Percentiles rank a stretch among this genome's conserved stretches.
Conservation (phyloP, 768 basidiomycete species). For the Trametopsis cervina region DNA sequence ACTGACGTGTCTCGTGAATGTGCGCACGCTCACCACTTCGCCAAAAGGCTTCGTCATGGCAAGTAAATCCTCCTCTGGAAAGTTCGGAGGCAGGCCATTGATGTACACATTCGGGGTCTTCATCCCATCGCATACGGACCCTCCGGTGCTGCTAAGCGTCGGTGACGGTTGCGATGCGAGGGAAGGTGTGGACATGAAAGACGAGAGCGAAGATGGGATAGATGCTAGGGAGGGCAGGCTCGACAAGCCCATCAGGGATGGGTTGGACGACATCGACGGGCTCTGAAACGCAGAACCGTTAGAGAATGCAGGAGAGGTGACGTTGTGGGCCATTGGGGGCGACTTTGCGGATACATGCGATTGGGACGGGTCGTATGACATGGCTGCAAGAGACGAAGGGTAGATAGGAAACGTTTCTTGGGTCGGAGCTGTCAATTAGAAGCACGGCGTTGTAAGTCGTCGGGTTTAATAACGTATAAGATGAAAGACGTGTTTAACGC, state of each 20-base stretch:
- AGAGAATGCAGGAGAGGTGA: background rate
- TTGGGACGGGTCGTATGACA: background rate
- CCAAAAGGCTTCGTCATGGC: slow-evolving; percentile 70
- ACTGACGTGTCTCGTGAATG: slow-evolving; percentile 78
- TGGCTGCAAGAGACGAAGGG: too few relatives aligned
- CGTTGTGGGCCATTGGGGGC: background rate
- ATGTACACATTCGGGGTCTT: slow-evolving; percentile 73
- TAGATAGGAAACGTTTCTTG: slow-evolving; percentile 9
- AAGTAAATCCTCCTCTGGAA: slow-evolving; percentile 72
- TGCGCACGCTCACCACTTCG: slow-evolving; percentile 67
- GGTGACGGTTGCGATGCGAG: background rate
- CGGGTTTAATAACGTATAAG: background rate
- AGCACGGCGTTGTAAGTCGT: slow-evolving; percentile 8
- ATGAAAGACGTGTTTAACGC: background rate
- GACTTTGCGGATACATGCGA: background rate
- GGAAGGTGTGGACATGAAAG: background rate
- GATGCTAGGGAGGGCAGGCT: background rate
- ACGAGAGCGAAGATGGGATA: background rate
- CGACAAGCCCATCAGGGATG: background rate
- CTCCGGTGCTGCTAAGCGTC: background rate
- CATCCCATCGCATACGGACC: background rate
- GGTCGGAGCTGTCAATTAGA: slow-evolving; percentile 1
- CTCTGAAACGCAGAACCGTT: background rate
- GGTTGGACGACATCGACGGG: background rate
- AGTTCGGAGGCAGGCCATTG: slow-evolving; percentile 81